Percentiles rank a stretch among this genome's conserved stretches.
Evolutionary conservation across 1,139 yeast species (phyloP).

Genomic region (Kurtzmaniella natalensis): DNA sequence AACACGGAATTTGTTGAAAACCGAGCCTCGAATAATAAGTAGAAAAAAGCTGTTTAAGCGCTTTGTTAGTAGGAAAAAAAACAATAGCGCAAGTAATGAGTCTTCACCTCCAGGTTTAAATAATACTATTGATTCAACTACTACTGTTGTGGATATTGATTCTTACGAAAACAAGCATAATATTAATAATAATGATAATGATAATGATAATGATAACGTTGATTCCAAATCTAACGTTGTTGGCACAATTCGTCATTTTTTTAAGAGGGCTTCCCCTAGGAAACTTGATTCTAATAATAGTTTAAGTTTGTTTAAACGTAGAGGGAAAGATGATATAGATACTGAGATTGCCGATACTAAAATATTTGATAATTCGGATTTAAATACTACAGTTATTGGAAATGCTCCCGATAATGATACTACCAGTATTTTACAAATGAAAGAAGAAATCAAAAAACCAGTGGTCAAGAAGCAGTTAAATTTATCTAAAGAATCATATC

Average conservation of each 20-base stretch:
- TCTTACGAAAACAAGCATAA: too few species aligned
- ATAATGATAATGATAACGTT: neutral
- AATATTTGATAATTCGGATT: neutral
- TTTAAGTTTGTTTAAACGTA: neutral
- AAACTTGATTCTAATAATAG: neutral
- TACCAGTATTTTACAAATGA: neutral
- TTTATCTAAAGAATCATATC: slow-evolving; percentile 1
- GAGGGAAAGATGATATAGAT: neutral
- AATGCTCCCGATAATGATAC: neutral
- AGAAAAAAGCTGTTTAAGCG: slow-evolving; percentile 3
- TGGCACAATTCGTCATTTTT: slow-evolving; percentile 1
- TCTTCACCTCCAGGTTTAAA: neutral
- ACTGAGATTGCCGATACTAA: neutral
- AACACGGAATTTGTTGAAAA: neutral
- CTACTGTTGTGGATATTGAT: neutral
- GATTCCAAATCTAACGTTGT: slow-evolving; percentile 1
- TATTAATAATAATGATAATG: too few species aligned
- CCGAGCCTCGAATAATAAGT: neutral
- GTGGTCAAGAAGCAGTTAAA: neutral
- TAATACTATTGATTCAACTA: neutral
- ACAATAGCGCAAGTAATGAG: neutral
- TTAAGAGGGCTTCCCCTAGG: slow-evolving; percentile 1
- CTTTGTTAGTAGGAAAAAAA: neutral
- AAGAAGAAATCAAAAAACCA: neutral
- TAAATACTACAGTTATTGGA: neutral